These are phyloP conservation scores for Nicotiana obtusifolia DNA, from an alignment of 257 asterid genomes.

Conservation along the genomic window DNA sequence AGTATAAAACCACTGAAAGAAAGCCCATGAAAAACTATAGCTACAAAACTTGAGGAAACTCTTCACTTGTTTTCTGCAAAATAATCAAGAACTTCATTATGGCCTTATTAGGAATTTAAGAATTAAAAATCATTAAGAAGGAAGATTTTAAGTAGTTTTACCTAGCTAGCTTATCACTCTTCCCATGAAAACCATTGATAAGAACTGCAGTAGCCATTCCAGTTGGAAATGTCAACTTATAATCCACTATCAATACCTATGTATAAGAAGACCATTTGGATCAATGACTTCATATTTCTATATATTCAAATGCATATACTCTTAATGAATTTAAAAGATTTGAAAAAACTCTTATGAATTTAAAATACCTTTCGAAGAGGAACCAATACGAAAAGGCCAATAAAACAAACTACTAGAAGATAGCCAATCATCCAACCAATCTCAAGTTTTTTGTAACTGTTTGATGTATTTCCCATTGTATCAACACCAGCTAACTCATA, in stretches of 20 bases:
- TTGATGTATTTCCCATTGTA: constrained; percentile 48
- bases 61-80: constrained; percentile 68
- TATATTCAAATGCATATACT: neutral
- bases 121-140: neutral
- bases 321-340: neutral
- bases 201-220: constrained; percentile 95
- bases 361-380: constrained; percentile 76
- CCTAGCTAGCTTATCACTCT: constrained; percentile 68
- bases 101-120: neutral
- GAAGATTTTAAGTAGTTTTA: constrained; percentile 5
- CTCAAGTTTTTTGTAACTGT: constrained; percentile 68
- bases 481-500: constrained; percentile 61
- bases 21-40: constrained; percentile 67
- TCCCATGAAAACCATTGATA: constrained; percentile 77
- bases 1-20: constrained; percentile 82
- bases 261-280: constrained; percentile 10
- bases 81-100: neutral
- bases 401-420: constrained; percentile 62
- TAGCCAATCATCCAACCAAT: constrained; percentile 84
- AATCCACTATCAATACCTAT: constrained; percentile 80
- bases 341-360: neutral
- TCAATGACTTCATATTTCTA: constrained; percentile 1
- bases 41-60: constrained; percentile 62
- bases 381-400: constrained; percentile 73
- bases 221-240: constrained; percentile 83